Evolutionary conservation across 2,329 filamentous ascomycete genomes (phyloP).

Genomic region (Chaetomiaceae sp.): DNA sequence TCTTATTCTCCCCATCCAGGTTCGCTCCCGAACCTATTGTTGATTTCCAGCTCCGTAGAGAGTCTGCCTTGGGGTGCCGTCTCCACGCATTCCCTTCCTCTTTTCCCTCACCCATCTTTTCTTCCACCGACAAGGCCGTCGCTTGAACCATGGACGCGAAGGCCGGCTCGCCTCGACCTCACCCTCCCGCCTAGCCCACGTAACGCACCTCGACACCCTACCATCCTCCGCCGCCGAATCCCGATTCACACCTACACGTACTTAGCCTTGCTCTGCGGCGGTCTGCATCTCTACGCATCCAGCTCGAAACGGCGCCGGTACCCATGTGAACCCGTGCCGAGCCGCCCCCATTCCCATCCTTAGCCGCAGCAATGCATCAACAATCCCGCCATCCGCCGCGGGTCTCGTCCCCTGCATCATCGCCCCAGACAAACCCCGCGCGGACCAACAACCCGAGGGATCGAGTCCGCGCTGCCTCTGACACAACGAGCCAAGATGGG

Average conservation of each 20-base stretch:
- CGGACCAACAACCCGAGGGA: slow-evolving; percentile 75
- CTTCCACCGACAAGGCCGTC: slow-evolving; percentile 2
- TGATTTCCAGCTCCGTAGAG: neutral
- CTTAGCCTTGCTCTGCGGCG: neutral
- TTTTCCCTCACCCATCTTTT: neutral
- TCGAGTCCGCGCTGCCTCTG: slow-evolving; percentile 43
- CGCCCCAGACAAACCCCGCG: slow-evolving; percentile 66
- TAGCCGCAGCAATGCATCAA: slow-evolving; percentile 70
- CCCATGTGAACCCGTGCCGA: slow-evolving; percentile 20
- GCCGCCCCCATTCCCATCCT: slow-evolving; percentile 10
- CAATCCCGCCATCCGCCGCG: slow-evolving; percentile 72
- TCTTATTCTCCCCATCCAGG: slow-evolving; percentile 1
- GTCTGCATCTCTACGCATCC: neutral
- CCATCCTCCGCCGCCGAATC: neutral
- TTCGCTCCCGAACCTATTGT: neutral
- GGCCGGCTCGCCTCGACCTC: slow-evolving; percentile 19
- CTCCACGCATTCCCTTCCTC: slow-evolving; percentile 4
- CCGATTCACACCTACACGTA: neutral
- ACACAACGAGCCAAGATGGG: slow-evolving; percentile 38
- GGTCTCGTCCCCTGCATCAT: slow-evolving; percentile 67
- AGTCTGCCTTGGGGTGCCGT: slow-evolving; percentile 21
- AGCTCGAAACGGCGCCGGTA: slow-evolving; percentile 3
- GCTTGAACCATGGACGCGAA: slow-evolving; percentile 26
- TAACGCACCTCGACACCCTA: neutral
- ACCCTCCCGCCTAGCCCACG: slow-evolving; percentile 17